Evolutionary conservation across 108 stramenopile genomes (phyloP), one percentile per base, ranked within the genome.

Genomic region (Nitzschia sp.): DNA sequence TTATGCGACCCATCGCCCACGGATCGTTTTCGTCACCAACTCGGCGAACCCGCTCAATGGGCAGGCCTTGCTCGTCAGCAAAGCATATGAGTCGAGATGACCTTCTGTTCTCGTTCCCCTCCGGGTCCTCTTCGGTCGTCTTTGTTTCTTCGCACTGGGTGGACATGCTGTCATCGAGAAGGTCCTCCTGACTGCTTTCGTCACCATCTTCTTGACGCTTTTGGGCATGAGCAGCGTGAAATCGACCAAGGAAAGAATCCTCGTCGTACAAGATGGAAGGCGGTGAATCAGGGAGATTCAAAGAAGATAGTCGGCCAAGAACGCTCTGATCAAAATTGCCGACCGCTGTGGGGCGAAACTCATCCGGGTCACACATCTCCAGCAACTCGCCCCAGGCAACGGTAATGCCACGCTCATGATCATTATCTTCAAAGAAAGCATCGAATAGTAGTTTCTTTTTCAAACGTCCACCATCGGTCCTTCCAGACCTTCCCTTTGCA

Each of bases 61-160:
- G 64, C 11, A 64, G 26, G 6, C 72, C 72, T 19, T 64, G 28
- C 33, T 73, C 72, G 32, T 73, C 72, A n/a, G 72, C 72, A 36
- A 73, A 73, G 32, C 72, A 62, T 26, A 72, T 28, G 4, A 51
- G 38, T 9, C 38, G 38, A 42, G 9, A 42, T 42, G 6, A 9
- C 9, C 38, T 42, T 42, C 38, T 42, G 9, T 42, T 42, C 38
- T 42, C 6, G 38, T 42, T 42, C 38, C 9, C 38, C 38, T 9
- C 38, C n/a, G n/a, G n/a, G n/a, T n/a, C 38, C 38, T 9, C 13
- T 6, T 42, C 38, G 38, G 13, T 42, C 13, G 13, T 42, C 6
- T 42, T 13, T 13, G 38, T 9, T 9, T 42, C 6, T 42, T 9
- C 38, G 38, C 38, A 9, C 13, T 42, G 38, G 13, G 13, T 9